Evolutionary conservation across 805 yeast species (phyloP).

Genomic region (Ogataea trehaloabstinens): DNA sequence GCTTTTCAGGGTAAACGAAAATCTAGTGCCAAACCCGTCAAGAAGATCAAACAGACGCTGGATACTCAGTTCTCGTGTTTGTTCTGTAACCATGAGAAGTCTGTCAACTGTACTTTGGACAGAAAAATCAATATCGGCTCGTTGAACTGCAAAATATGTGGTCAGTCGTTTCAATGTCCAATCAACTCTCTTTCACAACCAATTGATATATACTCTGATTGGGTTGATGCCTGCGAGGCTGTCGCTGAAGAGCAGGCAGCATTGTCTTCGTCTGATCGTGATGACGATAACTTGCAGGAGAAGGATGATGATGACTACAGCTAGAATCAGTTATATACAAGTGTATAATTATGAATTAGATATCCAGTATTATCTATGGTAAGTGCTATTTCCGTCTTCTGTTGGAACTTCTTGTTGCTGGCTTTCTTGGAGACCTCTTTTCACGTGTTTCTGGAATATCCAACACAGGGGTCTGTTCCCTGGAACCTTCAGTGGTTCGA

Average conservation of each 20-base stretch:
- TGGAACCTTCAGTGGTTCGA: not conserved
- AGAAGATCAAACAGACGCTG: slow-evolving; percentile 72
- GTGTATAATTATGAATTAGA: slow-evolving; percentile 1
- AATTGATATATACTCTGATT: slow-evolving; percentile 91
- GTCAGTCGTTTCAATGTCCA: slow-evolving; percentile 87
- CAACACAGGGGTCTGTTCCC: not conserved
- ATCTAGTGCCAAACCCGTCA: slow-evolving; percentile 79
- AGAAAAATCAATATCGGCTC: slow-evolving; percentile 83
- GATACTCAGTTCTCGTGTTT: slow-evolving; percentile 86
- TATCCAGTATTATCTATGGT: not conserved
- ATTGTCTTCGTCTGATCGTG: slow-evolving; percentile 25
- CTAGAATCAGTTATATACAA: slow-evolving; percentile 1
- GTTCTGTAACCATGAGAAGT: slow-evolving; percentile 92
- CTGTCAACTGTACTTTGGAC: slow-evolving; percentile 85
- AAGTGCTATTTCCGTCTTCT: not conserved
- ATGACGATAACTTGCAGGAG: slow-evolving; percentile 10
- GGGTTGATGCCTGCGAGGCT: slow-evolving; percentile 96
- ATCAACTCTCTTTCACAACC: slow-evolving; percentile 85
- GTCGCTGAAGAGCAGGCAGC: slow-evolving; percentile 62
- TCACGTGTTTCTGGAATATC: not conserved
- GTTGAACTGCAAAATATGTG: slow-evolving; percentile 87
- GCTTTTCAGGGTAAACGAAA: slow-evolving; percentile 51
- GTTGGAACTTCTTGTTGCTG: not conserved
- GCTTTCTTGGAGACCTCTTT: slow-evolving; percentile 1
- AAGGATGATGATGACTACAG: slow-evolving; percentile 24